Base-by-base conservation (phyloP, 345 rosid genomes). In the Populus davidiana region DNA sequence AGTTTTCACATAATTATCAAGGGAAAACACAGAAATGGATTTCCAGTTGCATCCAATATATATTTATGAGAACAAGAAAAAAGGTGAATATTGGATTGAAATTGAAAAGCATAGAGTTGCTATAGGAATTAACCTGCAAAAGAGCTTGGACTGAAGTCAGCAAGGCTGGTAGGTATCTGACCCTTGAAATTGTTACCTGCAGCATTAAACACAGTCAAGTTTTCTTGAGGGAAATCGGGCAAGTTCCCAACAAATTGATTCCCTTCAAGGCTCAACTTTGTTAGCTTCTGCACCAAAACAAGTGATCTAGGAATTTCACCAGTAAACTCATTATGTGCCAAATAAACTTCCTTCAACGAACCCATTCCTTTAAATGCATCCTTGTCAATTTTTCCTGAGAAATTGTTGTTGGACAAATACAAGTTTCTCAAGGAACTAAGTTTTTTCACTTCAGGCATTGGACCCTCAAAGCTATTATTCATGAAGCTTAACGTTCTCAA, bases 221-320 rank as follows among this genome's bases (percentile, higher is more conserved):
- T 52, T 52, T 52, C 71, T 69, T 85, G 89, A 6, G 54, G 72
- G 83, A 93, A 88, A 47, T 77, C 65, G 4, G 97, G 98, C 63
- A 94, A 61, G 1, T 54, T 70, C 12, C 97, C 98, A 2, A 73
- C 73, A 61, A 94, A 89, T 44, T 75, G 76, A 73, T 94, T 94
- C 20, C 86, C 85, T 71, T 86, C 91, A 0, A 94, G 85, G 78
- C 71, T 83, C 67, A 94, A 49, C 68, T 85, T 85, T 9, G 47
- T n/a, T 27, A 91, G 83, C 49, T 76, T 90, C 29, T 84, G 80
- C 83, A 89, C 41, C 11, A 61, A 61, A 43, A 73, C 79, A 1
- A 93, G 75, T 1, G 98, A 91, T 27, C 56, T n/a, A 0, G 98
- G 98, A 41, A 94, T 80, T 49, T 71, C 63, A 10, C 93, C 97